A percentile compares a stretch with the other conserved stretches of the same genome.
These are phyloP conservation scores for Antarctomyces pellizariae DNA, from an alignment of 495 filamentous ascomycete genomes.

Conservation along the genomic window DNA sequence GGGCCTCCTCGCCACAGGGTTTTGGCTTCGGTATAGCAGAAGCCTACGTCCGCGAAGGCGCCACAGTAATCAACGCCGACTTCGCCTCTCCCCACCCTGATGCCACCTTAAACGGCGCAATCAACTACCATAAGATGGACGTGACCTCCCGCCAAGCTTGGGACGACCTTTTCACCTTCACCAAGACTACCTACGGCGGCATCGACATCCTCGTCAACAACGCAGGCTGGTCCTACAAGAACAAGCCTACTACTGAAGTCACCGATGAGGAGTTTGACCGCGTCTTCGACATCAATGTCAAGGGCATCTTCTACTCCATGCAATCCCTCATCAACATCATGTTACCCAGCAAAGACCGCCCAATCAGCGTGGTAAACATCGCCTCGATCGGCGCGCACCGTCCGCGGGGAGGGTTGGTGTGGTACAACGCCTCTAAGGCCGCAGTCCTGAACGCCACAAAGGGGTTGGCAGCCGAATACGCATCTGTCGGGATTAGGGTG, in stretches of 20 bases:
- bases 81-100: slow-evolving; percentile 33
- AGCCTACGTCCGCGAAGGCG: slow-evolving; percentile 32
- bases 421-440: slow-evolving; percentile 48
- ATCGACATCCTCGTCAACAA: slow-evolving; percentile 44
- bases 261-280: slow-evolving; percentile 43
- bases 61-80: slow-evolving; percentile 32
- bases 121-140: slow-evolving; percentile 25
- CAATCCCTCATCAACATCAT: slow-evolving; percentile 28
- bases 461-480: slow-evolving; percentile 45
- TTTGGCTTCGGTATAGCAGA: slow-evolving; percentile 34
- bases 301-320: slow-evolving; percentile 32
- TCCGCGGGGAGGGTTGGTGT: slow-evolving; percentile 41
- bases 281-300: slow-evolving; percentile 43
- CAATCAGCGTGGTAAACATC: slow-evolving; percentile 44
- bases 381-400: slow-evolving; percentile 37
- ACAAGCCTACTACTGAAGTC: slow-evolving; percentile 39
- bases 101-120: slow-evolving; percentile 25
- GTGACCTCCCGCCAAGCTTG: slow-evolving; percentile 27
- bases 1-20: slow-evolving; percentile 15
- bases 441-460: slow-evolving; percentile 41
- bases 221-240: slow-evolving; percentile 44
- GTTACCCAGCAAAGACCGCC: slow-evolving; percentile 31
- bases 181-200: slow-evolving; percentile 23
- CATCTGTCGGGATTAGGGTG: slow-evolving; percentile 37
- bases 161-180: slow-evolving; percentile 21